Conservation (phyloP, 2,329 filamentous ascomycete species). For the Aspergillus piperis region DNA sequence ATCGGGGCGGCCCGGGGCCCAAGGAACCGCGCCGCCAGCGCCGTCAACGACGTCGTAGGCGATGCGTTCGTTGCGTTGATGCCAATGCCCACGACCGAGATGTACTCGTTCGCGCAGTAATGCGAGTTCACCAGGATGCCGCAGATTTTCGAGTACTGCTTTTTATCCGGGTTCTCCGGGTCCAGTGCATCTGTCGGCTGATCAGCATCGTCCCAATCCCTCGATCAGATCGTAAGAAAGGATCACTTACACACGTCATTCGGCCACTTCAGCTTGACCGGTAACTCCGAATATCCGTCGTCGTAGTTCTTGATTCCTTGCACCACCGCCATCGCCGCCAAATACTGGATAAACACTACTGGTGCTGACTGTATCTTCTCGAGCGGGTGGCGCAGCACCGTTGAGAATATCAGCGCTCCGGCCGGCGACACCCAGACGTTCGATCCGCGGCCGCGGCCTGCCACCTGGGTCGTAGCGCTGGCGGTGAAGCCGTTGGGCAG, state of each 20-base stretch:
- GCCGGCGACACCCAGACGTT: slow-evolving; percentile 95
- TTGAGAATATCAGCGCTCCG: slow-evolving; percentile 84
- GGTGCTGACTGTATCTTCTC: slow-evolving; percentile 71
- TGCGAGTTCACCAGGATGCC: slow-evolving; percentile 89
- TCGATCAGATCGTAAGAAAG: neutral
- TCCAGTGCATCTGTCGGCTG: slow-evolving; percentile 63
- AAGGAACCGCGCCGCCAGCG: slow-evolving; percentile 58
- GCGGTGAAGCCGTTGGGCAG: slow-evolving; percentile 85
- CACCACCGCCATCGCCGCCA: slow-evolving; percentile 84
- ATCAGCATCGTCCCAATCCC: slow-evolving; percentile 5
- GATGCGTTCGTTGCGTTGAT: slow-evolving; percentile 81
- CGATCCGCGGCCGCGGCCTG: slow-evolving; percentile 80
- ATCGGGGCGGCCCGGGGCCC: slow-evolving; percentile 55
- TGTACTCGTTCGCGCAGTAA: slow-evolving; percentile 75
- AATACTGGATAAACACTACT: slow-evolving; percentile 91
- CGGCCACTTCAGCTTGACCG: slow-evolving; percentile 92
- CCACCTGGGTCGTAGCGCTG: slow-evolving; percentile 82
- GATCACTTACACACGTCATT: slow-evolving; percentile 77
- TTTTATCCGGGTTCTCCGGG: slow-evolving; percentile 53
- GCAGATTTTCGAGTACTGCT: slow-evolving; percentile 79
- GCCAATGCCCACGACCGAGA: slow-evolving; percentile 82
- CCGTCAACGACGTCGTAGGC: slow-evolving; percentile 84
- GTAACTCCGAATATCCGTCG: slow-evolving; percentile 70
- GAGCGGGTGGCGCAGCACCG: slow-evolving; percentile 79
- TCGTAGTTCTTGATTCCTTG: slow-evolving; percentile 81